Percentiles rank a stretch among this genome's conserved stretches.
phyloP scores from a whole-genome alignment of 176 grass and related monocot genomes.

The Triticum timopheevii region DNA sequence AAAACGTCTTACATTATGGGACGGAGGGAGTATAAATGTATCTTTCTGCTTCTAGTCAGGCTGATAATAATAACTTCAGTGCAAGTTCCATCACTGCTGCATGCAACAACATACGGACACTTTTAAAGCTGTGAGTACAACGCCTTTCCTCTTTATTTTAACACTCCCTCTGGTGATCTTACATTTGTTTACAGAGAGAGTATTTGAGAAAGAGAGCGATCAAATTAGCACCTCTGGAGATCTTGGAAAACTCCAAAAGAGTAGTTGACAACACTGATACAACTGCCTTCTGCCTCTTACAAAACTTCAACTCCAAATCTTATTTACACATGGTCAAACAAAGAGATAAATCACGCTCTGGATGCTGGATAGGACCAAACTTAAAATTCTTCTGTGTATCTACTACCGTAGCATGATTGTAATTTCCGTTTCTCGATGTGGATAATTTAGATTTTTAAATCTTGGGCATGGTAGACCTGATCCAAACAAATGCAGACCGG shows the following conservation, averaged over 20 bases:
- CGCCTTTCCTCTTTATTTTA: neutral
- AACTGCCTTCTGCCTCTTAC: neutral
- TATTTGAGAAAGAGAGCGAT: too few species aligned
- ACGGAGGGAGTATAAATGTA: neutral
- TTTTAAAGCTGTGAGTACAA: slow-evolving; percentile 89
- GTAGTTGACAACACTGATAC: neutral
- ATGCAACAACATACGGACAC: slow-evolving; percentile 58
- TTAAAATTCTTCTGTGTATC: neutral
- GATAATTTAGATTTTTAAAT: neutral
- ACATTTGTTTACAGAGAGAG: too few species aligned
- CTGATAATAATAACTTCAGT: slow-evolving; percentile 96
- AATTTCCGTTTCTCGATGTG: neutral
- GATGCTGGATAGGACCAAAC: neutral
- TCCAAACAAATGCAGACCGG: too few species aligned
- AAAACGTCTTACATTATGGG: too few species aligned
- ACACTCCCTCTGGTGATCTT: too few species aligned
- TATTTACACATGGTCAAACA: neutral
- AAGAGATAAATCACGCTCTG: neutral
- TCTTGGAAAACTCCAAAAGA: neutral
- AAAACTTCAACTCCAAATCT: neutral
- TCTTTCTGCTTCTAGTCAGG: slow-evolving; percentile 65
- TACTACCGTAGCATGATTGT: neutral
- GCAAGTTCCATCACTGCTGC: slow-evolving; percentile 74
- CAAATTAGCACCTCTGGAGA: neutral
- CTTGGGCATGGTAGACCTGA: neutral